Percentiles rank a stretch among this genome's conserved stretches.
phyloP scores from a whole-genome alignment of 257 asterid species.

The Solanum chmielewskii region DNA sequence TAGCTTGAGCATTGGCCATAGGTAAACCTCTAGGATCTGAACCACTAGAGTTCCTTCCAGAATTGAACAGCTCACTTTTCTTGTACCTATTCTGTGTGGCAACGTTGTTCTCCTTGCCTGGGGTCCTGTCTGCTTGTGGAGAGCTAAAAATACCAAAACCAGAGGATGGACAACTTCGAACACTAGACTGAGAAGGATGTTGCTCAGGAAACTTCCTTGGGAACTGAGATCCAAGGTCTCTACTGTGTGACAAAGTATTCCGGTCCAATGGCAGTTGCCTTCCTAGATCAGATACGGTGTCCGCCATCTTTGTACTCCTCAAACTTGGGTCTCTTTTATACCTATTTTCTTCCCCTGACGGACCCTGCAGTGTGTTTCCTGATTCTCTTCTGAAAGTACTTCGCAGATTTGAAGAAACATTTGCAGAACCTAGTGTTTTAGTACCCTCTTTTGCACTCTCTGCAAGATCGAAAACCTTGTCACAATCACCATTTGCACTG shows the following conservation, averaged over 20 bases:
- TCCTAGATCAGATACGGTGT: constrained; percentile 5
- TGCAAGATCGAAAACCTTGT: constrained; percentile 10
- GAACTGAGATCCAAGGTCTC: constrained; percentile 3
- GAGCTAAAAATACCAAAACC: constrained; percentile 40
- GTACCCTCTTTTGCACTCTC: constrained; percentile 5
- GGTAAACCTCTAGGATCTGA: constrained; percentile 1
- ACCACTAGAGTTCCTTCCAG: constrained; percentile 14
- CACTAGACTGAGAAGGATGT: constrained; percentile 12
- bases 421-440: constrained; percentile 1
- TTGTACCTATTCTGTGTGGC: constrained; percentile 44
- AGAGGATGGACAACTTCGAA: constrained; percentile 22
- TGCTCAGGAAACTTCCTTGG: constrained; percentile 6
- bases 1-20: constrained; percentile 12
- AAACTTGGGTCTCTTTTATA: constrained; percentile 17
- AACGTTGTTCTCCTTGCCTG: constrained; percentile 12
- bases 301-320: constrained; percentile 5
- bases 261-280: constrained; percentile 11
- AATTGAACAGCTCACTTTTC: constrained; percentile 21
- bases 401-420: neutral
- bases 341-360: constrained; percentile 1
- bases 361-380: neutral
- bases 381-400: constrained; percentile 38
- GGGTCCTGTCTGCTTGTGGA: constrained; percentile 4
- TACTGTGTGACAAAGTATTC: constrained; percentile 10
- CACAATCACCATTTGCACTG: constrained; percentile 15